A percentile compares a stretch with the other conserved stretches of the same genome.
Evolutionary conservation across 164 flowering plant genomes (phyloP).

Genomic region (Saururus chinensis): DNA sequence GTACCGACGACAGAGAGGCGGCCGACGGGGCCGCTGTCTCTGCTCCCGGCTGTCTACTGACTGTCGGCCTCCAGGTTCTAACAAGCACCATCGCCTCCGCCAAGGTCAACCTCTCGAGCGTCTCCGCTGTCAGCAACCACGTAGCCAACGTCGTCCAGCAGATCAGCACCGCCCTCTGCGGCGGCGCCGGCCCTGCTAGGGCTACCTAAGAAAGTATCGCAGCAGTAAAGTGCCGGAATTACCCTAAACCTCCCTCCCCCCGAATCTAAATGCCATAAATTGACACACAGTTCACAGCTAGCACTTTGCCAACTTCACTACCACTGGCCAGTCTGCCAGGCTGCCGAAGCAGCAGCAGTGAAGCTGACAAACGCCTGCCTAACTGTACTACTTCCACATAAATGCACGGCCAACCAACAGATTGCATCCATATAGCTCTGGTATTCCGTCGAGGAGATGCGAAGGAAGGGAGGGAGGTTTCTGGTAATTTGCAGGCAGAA

Average conservation of each 20-base stretch:
- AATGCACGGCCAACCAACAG: not conserved
- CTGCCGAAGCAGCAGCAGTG: not conserved
- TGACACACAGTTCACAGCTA: not conserved
- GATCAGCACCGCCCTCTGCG: constrained; percentile 40
- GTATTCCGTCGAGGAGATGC: no score
- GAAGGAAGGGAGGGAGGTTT: constrained; percentile 11
- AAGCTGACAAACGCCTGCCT: not conserved
- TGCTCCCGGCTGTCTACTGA: constrained; percentile 55
- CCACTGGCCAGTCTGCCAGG: not conserved
- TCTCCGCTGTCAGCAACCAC: constrained; percentile 63
- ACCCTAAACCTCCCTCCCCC: constrained; percentile 14
- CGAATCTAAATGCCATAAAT: not conserved
- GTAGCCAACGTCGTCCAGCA: constrained; percentile 60
- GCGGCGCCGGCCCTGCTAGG: not conserved
- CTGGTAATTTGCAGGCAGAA: constrained; percentile 10
- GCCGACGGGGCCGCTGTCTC: constrained; percentile 4
- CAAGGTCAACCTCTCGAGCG: constrained; percentile 63
- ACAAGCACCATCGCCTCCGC: constrained; percentile 66
- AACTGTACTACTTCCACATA: not conserved
- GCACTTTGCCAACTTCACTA: not conserved
- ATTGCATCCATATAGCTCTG: no score
- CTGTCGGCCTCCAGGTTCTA: constrained; percentile 71
- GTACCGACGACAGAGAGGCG: constrained; percentile 1
- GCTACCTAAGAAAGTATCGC: constrained; percentile 2
- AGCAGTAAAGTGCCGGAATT: constrained; percentile 9